These are phyloP conservation scores for Musa itinerans DNA, from an alignment of 176 grass and related monocot species.

Conservation along the genomic window DNA sequence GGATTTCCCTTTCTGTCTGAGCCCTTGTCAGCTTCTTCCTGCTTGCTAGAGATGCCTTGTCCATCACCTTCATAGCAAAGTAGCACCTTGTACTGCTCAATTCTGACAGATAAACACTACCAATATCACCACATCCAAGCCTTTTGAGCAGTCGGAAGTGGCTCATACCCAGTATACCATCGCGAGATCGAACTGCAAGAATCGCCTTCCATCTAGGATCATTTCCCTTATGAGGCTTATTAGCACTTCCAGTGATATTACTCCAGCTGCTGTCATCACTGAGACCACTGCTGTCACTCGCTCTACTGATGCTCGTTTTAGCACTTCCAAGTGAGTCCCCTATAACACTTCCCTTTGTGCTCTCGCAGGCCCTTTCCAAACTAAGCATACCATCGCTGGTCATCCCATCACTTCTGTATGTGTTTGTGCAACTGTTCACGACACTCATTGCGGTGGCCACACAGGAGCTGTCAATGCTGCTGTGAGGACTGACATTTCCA, in stretches of 20 bases:
- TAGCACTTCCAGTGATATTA: constrained; percentile 62
- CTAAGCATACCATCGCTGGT: constrained; percentile 32
- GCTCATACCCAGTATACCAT: constrained; percentile 77
- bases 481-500: constrained; percentile 91
- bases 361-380: constrained; percentile 38
- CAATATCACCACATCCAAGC: constrained; percentile 87
- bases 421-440: constrained; percentile 33
- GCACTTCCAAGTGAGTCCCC: constrained; percentile 65
- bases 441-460: constrained; percentile 51
- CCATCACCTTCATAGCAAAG: constrained; percentile 87
- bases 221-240: constrained; percentile 94
- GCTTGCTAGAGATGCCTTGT: constrained; percentile 12
- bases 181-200: constrained; percentile 66
- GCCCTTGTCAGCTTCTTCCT: constrained; percentile 20
- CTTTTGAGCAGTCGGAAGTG: constrained; percentile 88
- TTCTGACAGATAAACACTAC: constrained; percentile 93
- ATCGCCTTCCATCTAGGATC: constrained; percentile 84
- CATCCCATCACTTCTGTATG: constrained; percentile 49
- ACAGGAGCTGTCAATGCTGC: constrained; percentile 80
- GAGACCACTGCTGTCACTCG: constrained; percentile 78
- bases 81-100: constrained; percentile 79
- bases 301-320: constrained; percentile 85
- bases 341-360: constrained; percentile 43
- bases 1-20: constrained; percentile 13
- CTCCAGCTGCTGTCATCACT: constrained; percentile 94